Percentiles rank a stretch among this genome's conserved stretches.
Evolutionary conservation across 805 yeast genomes (phyloP).

Genomic region (Barnettozyma siamensis): DNA sequence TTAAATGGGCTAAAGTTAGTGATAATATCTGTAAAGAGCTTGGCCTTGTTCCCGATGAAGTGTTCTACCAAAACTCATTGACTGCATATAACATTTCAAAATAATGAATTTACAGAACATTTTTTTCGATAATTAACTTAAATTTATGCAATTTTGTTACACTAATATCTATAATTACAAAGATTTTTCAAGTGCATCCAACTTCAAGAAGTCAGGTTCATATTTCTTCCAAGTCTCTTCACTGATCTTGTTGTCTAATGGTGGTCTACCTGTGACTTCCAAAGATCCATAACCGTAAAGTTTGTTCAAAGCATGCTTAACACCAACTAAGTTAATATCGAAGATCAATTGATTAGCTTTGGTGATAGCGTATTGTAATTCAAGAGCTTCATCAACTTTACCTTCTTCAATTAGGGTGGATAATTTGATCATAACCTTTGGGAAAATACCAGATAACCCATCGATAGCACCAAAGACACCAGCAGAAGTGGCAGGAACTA

Average conservation of each 20-base stretch:
- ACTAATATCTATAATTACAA: too few species aligned
- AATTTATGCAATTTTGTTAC: too few species aligned
- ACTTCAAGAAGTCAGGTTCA: constrained; percentile 13
- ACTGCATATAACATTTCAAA: constrained; percentile 23
- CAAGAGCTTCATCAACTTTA: constrained; percentile 33
- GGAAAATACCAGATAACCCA: constrained; percentile 47
- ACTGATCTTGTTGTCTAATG: constrained; percentile 18
- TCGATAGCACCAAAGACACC: constrained; percentile 46
- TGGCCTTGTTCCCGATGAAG: constrained; percentile 10
- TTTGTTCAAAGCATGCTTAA: constrained; percentile 23
- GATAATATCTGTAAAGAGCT: constrained; percentile 18
- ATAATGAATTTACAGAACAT: too few species aligned
- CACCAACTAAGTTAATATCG: constrained; percentile 30
- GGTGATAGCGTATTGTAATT: constrained; percentile 37
- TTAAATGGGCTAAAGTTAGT: constrained; percentile 24
- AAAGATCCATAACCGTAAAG: constrained; percentile 24
- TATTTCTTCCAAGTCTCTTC: constrained; percentile 13
- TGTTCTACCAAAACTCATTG: constrained; percentile 18
- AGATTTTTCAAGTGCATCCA: constrained; percentile 13
- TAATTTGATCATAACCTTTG: constrained; percentile 38
- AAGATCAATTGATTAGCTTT: constrained; percentile 31
- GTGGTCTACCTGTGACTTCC: constrained; percentile 28
- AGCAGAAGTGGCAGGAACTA: constrained; percentile 40
- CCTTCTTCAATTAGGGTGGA: constrained; percentile 32
- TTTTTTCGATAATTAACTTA: too few species aligned